Evolutionary conservation across 306 rosid species (phyloP).

Genomic region (Elaeagnus macrophylla): DNA sequence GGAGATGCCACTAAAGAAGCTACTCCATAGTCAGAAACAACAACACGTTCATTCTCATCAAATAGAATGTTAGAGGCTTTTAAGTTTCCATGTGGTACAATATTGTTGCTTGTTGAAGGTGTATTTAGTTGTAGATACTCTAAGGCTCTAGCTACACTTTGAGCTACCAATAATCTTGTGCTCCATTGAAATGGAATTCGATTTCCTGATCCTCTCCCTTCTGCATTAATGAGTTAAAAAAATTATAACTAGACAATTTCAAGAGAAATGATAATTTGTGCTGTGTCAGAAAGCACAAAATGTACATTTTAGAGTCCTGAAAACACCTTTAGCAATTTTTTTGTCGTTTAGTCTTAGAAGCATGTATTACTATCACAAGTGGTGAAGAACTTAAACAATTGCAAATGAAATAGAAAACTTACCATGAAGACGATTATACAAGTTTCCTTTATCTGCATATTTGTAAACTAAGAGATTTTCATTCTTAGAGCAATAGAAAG

Average conservation of each 20-base stretch:
- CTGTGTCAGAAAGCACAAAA: too few relatives aligned
- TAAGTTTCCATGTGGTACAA: slow-evolving; percentile 69
- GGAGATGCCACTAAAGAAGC: slow-evolving; percentile 57
- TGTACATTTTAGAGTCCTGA: too few relatives aligned
- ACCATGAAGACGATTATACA: slow-evolving; percentile 61
- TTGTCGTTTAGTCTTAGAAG: too few relatives aligned
- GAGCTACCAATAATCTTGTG: slow-evolving; percentile 53
- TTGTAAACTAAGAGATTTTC: slow-evolving; percentile 58
- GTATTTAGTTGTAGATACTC: slow-evolving; percentile 56
- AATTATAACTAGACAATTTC: too few relatives aligned
- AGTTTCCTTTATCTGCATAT: slow-evolving; percentile 51
- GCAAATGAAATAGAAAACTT: neutral
- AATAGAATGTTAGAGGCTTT: slow-evolving; percentile 59
- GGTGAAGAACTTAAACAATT: too few relatives aligned
- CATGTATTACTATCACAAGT: too few relatives aligned
- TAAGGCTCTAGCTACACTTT: slow-evolving; percentile 55
- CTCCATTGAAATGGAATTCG: slow-evolving; percentile 55
- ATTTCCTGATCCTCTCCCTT: slow-evolving; percentile 28
- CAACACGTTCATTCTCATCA: slow-evolving; percentile 35
- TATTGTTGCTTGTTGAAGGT: slow-evolving; percentile 10
- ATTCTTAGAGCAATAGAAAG: slow-evolving; percentile 48
- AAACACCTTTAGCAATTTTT: too few relatives aligned
- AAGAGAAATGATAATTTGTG: neutral
- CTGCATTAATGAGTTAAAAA: too few relatives aligned
- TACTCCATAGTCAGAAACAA: slow-evolving; percentile 60